Percentiles rank a stretch among this genome's conserved stretches.
These are phyloP conservation scores for Yamadazyma diospyri DNA, from an alignment of 1,139 yeast genomes.

Conservation along the genomic window DNA sequence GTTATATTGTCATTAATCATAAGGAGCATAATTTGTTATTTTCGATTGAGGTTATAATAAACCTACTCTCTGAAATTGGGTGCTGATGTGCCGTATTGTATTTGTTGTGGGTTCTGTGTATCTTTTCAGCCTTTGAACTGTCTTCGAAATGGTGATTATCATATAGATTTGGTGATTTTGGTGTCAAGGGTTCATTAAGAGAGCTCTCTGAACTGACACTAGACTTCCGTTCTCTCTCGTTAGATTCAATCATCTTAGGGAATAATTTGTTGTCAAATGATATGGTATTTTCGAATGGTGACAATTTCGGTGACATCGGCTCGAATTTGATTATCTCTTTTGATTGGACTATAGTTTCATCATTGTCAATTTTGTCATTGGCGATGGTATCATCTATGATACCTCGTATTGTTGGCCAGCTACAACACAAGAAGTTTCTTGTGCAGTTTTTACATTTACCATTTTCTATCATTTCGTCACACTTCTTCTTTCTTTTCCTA, in stretches of 20 bases:
- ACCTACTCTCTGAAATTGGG: not conserved
- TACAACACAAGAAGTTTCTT: constrained; percentile 45
- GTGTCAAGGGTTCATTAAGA: constrained; percentile 8
- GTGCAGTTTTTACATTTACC: constrained; percentile 50
- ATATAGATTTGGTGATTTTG: constrained; percentile 9
- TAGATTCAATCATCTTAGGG: constrained; percentile 1
- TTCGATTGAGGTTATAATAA: constrained; percentile 13
- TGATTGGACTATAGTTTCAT: not conserved
- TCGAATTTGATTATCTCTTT: not conserved
- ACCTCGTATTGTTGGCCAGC: constrained; percentile 30
- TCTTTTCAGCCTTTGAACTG: not conserved
- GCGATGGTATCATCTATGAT: not conserved
- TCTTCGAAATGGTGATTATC: not conserved
- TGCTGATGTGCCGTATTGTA: not conserved
- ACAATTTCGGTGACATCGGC: constrained; percentile 1
- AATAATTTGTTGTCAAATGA: not conserved
- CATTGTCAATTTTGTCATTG: not conserved
- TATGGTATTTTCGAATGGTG: not conserved
- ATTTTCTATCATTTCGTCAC: constrained; percentile 40
- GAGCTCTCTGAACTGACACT: constrained; percentile 7
- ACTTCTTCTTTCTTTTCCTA: constrained; percentile 46
- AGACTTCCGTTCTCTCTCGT: constrained; percentile 7
- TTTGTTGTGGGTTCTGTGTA: not conserved
- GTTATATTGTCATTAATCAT: constrained; percentile 6
- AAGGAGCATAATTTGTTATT: constrained; percentile 11